phyloP scores from a whole-genome alignment of 352 stramenopile species.

The Globisporangium iwayamae region DNA sequence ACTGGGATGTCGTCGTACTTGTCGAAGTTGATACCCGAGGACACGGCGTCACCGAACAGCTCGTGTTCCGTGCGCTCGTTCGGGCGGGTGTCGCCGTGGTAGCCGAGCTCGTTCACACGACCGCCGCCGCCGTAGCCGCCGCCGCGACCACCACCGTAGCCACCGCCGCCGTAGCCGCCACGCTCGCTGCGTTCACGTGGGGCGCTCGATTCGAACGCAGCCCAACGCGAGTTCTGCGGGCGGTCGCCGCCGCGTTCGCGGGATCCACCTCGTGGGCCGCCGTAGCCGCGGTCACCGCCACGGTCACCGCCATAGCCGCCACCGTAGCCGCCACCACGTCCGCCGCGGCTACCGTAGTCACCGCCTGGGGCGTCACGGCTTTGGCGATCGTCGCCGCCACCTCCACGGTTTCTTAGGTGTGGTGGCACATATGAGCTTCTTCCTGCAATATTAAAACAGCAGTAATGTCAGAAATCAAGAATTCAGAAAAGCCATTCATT shows the following conservation, averaged over 20 bases:
- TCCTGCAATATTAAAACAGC: constrained; percentile 24
- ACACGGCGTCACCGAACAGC: constrained; percentile 91
- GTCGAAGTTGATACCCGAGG: constrained; percentile 98
- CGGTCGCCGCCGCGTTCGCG: constrained; percentile 26
- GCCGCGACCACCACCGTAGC: constrained; percentile 27
- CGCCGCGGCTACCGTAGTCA: constrained; percentile 23
- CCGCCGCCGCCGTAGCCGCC: constrained; percentile 23
- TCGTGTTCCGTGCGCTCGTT: constrained; percentile 92
- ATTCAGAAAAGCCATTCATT: background rate
- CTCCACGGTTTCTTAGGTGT: constrained; percentile 52
- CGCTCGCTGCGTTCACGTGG: constrained; percentile 22
- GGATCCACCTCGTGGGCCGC: constrained; percentile 27
- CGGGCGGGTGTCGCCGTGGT: constrained; percentile 92
- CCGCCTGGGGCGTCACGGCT: constrained; percentile 23
- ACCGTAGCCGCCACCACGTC: constrained; percentile 21
- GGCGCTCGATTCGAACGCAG: constrained; percentile 39
- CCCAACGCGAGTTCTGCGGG: constrained; percentile 52
- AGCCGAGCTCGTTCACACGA: constrained; percentile 94
- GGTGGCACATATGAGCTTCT: constrained; percentile 76
- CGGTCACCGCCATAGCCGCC: constrained; percentile 27
- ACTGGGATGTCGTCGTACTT: constrained; percentile 99
- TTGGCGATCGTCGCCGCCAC: constrained; percentile 22
- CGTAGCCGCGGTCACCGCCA: constrained; percentile 24
- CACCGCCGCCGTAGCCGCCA: constrained; percentile 27
- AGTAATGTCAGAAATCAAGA: background rate